phyloP scores from a whole-genome alignment of 352 stramenopile genomes.

The Globisporangium parvum region DNA sequence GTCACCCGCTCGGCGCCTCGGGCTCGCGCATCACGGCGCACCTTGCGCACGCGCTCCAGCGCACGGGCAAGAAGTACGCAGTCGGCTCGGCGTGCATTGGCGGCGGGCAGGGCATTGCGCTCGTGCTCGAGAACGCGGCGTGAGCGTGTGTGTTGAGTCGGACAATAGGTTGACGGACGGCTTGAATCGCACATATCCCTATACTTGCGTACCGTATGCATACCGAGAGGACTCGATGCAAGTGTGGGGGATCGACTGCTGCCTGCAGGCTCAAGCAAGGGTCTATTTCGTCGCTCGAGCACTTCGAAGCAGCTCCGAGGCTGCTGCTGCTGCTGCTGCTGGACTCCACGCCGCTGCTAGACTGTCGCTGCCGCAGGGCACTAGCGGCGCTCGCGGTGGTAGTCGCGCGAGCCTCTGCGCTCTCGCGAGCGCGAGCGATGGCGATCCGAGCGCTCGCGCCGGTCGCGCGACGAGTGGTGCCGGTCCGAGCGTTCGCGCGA shows the following conservation, averaged over 20 bases:
- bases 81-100: conserved; percentile 97
- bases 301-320: background rate
- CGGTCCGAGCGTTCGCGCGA: conserved; percentile 23
- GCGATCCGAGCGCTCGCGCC: conserved; percentile 30
- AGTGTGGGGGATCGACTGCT: no score
- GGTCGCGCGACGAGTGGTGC: conserved; percentile 6
- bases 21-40: conserved; percentile 91
- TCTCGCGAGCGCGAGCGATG: conserved; percentile 28
- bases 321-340: no score
- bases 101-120: conserved; percentile 96
- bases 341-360: no score
- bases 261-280: no score
- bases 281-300: background rate
- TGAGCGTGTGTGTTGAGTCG: conserved; percentile 22
- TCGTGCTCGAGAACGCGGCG: conserved; percentile 91
- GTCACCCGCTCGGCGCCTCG: conserved; percentile 95
- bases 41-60: conserved; percentile 83
- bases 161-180: background rate
- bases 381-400: conserved; percentile 35
- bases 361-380: no score
- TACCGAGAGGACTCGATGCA: background rate
- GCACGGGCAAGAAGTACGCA: conserved; percentile 89
- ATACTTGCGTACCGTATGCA: background rate
- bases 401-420: conserved; percentile 39
- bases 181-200: background rate